phyloP scores from a whole-genome alignment of 768 basidiomycete genomes.

The Mycena amicta region DNA sequence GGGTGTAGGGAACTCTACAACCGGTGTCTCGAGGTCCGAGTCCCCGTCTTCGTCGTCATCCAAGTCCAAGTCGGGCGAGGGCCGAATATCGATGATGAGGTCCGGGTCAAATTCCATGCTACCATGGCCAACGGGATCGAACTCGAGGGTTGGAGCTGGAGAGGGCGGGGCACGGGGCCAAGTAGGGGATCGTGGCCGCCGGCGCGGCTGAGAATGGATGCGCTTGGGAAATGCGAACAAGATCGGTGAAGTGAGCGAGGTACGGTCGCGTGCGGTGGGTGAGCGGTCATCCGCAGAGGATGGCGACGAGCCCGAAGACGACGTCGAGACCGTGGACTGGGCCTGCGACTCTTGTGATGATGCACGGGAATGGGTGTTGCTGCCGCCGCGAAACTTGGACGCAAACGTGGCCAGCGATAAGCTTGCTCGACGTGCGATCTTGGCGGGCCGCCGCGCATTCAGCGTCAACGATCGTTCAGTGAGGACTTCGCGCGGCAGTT shows the following conservation, averaged over 20 bases:
- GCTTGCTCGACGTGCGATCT: slow-evolving; percentile 1
- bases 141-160: background rate
- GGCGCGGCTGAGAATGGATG: background rate
- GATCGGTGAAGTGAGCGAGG: background rate
- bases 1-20: background rate
- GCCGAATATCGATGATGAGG: background rate
- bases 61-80: background rate
- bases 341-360: background rate
- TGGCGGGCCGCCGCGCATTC: background rate
- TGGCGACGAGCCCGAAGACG: background rate
- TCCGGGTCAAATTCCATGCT: background rate
- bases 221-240: background rate
- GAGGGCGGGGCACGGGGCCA: background rate
- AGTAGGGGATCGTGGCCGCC: background rate
- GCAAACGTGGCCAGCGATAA: slow-evolving; percentile 1
- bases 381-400: background rate
- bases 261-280: background rate
- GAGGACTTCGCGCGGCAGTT: background rate
- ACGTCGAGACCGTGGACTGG: background rate
- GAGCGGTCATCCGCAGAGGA: background rate
- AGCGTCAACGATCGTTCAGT: background rate
- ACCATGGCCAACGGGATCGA: background rate
- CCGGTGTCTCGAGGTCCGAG: background rate
- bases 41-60: background rate
- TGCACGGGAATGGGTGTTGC: background rate